These are phyloP conservation scores for Cyberlindnera meyerae DNA, from an alignment of 805 yeast species.

Conservation along the genomic window DNA sequence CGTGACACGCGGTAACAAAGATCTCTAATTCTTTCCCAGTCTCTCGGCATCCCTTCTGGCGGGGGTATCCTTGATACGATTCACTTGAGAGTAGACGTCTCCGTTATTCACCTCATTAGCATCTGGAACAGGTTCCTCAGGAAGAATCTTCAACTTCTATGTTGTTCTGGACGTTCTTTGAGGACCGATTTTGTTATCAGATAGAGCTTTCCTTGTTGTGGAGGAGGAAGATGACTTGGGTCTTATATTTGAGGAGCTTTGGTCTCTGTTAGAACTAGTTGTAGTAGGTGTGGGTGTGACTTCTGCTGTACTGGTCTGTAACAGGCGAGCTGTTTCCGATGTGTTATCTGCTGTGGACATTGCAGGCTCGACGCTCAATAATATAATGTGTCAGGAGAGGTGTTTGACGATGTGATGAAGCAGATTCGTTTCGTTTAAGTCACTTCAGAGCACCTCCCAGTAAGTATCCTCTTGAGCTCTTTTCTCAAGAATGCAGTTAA, in stretches of 20 bases:
- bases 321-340: constrained; percentile 7
- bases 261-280: not conserved
- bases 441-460: too few relatives aligned
- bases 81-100: constrained; percentile 78
- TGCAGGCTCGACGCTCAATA: too few relatives aligned
- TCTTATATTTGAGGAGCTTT: not conserved
- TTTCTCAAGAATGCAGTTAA: too few relatives aligned
- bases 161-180: constrained; percentile 73
- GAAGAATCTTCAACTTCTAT: constrained; percentile 67
- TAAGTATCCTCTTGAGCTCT: constrained; percentile 3
- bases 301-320: constrained; percentile 1
- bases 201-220: constrained; percentile 2
- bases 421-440: too few relatives aligned
- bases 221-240: constrained; percentile 1
- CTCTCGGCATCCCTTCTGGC: constrained; percentile 94
- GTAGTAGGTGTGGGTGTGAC: constrained; percentile 1
- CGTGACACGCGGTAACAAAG: constrained; percentile 85
- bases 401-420: too few relatives aligned
- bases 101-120: constrained; percentile 21
- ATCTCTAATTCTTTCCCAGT: constrained; percentile 71
- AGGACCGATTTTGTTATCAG: constrained; percentile 49
- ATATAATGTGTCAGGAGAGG: too few relatives aligned
- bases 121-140: constrained; percentile 46
- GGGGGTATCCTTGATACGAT: constrained; percentile 76
- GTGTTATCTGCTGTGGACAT: too few relatives aligned